Percentiles rank a stretch among this genome's conserved stretches.
phyloP scores from a whole-genome alignment of 2,329 filamentous ascomycete species.

The Nemania sp. region DNA sequence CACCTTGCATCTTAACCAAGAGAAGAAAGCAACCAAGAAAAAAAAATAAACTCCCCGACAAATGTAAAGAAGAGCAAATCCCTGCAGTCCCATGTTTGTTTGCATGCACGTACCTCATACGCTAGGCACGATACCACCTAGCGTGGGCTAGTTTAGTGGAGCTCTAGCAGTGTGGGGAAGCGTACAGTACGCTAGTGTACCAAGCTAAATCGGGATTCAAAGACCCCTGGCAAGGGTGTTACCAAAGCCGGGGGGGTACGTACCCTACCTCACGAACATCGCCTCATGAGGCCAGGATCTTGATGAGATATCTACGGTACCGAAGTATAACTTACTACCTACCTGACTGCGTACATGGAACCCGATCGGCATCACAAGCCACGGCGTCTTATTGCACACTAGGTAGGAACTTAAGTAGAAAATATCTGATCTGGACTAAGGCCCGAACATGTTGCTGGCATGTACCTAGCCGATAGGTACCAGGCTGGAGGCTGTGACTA shows the following conservation, averaged over 20 bases:
- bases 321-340: neutral
- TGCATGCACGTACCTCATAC: neutral
- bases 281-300: conserved; percentile 19
- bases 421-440: too few relatives aligned
- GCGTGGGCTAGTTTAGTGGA: too few relatives aligned
- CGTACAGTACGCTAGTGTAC: too few relatives aligned
- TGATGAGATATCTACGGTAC: neutral
- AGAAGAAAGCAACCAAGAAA: too few relatives aligned
- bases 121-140: too few relatives aligned
- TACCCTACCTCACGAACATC: conserved; percentile 10
- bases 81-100: conserved; percentile 1
- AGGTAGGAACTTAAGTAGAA: too few relatives aligned
- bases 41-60: neutral
- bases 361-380: conserved; percentile 13
- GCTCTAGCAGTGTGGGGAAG: neutral
- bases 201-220: conserved; percentile 1
- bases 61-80: neutral
- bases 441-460: neutral
- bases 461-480: too few relatives aligned
- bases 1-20: neutral
- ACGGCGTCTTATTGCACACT: neutral
- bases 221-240: conserved; percentile 12
- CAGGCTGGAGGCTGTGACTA: neutral
- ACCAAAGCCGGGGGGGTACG: conserved; percentile 1
- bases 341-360: neutral